Evolutionary conservation across 352 stramenopile species (phyloP).

Genomic region (Phytophthora quininea): DNA sequence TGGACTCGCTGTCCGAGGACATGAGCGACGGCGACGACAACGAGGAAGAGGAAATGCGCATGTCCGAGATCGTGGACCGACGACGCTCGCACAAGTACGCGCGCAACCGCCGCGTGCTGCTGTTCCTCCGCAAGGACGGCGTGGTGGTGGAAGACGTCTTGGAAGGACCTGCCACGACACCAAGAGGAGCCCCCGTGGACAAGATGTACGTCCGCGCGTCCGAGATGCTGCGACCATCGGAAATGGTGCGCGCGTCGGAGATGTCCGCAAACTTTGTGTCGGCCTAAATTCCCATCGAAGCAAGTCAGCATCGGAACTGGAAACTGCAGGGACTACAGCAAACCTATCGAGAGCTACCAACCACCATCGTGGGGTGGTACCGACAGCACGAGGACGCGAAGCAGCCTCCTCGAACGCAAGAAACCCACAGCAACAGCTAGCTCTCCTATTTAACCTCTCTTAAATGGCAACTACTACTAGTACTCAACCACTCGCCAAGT

Average conservation of each 20-base stretch:
- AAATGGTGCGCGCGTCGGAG: constrained; percentile 30
- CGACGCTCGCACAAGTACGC: constrained; percentile 65
- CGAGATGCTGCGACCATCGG: constrained; percentile 39
- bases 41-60: constrained; percentile 42
- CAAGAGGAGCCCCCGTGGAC: constrained; percentile 1
- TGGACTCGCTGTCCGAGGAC: constrained; percentile 41
- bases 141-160: constrained; percentile 13
- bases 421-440: constrained; percentile 19
- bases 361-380: constrained; percentile 38
- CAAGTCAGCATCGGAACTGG: constrained; percentile 42
- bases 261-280: constrained; percentile 25
- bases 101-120: constrained; percentile 54
- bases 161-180: neutral
- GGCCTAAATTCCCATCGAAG: constrained; percentile 16
- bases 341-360: constrained; percentile 8
- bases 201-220: constrained; percentile 42
- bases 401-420: constrained; percentile 20
- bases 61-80: constrained; percentile 53
- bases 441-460: constrained; percentile 34
- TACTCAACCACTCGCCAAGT: too few species aligned
- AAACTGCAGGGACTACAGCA: constrained; percentile 18
- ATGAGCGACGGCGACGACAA: constrained; percentile 49
- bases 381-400: constrained; percentile 24
- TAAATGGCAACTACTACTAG: too few species aligned
- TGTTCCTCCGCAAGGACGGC: constrained; percentile 60